Percentiles rank a stretch among this genome's conserved stretches.
These are phyloP conservation scores for Neonothopanus nambi DNA, from an alignment of 1,284 basidiomycete genomes.

Conservation along the genomic window DNA sequence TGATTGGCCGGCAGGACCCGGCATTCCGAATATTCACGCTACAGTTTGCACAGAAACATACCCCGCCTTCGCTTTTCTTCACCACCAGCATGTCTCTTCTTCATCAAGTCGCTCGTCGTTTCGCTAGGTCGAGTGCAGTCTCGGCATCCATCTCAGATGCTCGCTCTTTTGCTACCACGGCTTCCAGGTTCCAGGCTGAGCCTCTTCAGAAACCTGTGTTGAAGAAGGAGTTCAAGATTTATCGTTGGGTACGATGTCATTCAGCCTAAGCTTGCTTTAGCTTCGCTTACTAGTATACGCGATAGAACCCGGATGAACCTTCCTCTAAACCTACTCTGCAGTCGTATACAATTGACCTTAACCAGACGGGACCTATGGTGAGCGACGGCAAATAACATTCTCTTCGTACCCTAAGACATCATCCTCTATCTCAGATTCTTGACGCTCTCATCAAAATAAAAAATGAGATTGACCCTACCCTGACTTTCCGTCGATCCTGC, in stretches of 20 bases:
- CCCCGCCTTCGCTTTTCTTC: background rate
- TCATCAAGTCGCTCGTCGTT: constrained; percentile 9
- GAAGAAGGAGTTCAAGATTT: constrained; percentile 93
- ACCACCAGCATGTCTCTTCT: constrained; percentile 10
- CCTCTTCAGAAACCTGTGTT: constrained; percentile 50
- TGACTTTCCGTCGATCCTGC: constrained; percentile 96
- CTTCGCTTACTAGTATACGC: background rate
- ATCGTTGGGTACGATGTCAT: constrained; percentile 78
- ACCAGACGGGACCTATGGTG: constrained; percentile 96
- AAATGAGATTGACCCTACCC: constrained; percentile 95
- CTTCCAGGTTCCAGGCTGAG: constrained; percentile 42
- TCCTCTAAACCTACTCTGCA: constrained; percentile 90
- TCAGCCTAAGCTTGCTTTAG: background rate
- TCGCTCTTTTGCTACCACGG: constrained; percentile 43
- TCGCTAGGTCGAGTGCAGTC: constrained; percentile 3
- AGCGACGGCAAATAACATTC: constrained; percentile 22
- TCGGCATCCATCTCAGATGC: constrained; percentile 10
- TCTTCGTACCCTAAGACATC: background rate
- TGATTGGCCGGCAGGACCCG: too few relatives aligned
- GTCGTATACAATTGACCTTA: constrained; percentile 91
- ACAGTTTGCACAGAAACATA: background rate
- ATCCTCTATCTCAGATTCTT: constrained; percentile 55
- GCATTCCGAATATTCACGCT: constrained; percentile 3
- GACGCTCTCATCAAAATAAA: constrained; percentile 99
- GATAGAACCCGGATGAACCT: constrained; percentile 93